These are phyloP conservation scores for Aspergillus brunneoviolaceus DNA, from an alignment of 2,329 filamentous ascomycete genomes.

Conservation along the genomic window DNA sequence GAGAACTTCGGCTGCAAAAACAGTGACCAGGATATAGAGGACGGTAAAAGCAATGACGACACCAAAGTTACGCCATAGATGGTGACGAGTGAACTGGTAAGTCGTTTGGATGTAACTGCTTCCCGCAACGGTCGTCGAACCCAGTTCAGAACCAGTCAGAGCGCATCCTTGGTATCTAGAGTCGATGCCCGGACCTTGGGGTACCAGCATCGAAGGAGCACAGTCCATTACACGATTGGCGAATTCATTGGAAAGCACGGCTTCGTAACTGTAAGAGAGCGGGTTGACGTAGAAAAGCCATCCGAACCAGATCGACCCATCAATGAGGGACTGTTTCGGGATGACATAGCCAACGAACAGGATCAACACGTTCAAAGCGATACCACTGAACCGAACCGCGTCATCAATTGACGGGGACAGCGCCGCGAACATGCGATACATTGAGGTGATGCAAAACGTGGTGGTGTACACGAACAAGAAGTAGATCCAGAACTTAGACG, in stretches of 20 bases:
- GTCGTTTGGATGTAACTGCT: constrained; percentile 54
- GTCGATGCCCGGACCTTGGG: constrained; percentile 56
- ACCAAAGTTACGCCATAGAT: constrained; percentile 73
- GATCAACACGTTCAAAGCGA: constrained; percentile 60
- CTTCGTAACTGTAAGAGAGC: constrained; percentile 63
- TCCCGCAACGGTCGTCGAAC: constrained; percentile 53
- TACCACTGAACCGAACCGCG: constrained; percentile 63
- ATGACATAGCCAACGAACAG: constrained; percentile 69
- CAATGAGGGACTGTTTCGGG: constrained; percentile 60
- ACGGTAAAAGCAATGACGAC: constrained; percentile 73
- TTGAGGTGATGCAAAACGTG: constrained; percentile 61
- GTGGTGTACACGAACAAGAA: constrained; percentile 64
- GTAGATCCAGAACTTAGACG: constrained; percentile 66
- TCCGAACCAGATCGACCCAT: constrained; percentile 64
- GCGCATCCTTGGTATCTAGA: constrained; percentile 62
- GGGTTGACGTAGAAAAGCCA: constrained; percentile 60
- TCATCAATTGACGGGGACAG: constrained; percentile 65
- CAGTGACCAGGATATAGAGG: constrained; percentile 71
- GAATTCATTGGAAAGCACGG: constrained; percentile 67
- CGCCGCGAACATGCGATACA: constrained; percentile 67
- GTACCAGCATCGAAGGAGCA: constrained; percentile 58
- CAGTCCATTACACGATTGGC: constrained; percentile 58
- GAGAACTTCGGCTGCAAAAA: constrained; percentile 67
- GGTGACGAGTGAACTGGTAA: constrained; percentile 57
- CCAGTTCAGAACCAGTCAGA: constrained; percentile 57